phyloP scores from a whole-genome alignment of 768 basidiomycete genomes.

The Candolleomyces aberdarensis region DNA sequence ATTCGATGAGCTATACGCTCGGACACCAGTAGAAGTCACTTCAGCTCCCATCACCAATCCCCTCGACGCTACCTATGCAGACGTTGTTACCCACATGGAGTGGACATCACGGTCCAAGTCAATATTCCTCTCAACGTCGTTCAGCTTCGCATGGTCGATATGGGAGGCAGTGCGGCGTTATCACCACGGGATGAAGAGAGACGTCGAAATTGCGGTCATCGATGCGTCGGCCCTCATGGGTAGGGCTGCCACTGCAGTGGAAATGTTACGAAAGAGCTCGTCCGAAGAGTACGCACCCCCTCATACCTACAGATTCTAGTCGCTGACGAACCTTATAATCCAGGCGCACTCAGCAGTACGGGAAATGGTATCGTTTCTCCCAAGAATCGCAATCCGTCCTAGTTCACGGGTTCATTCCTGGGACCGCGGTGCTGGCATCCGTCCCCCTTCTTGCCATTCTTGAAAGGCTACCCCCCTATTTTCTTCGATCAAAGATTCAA shows the following conservation, averaged over 20 bases:
- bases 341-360: slow-evolving; percentile 61
- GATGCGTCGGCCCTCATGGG: slow-evolving; percentile 59
- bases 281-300: slow-evolving; percentile 50
- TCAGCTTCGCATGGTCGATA: slow-evolving; percentile 79
- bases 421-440: slow-evolving; percentile 63
- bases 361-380: slow-evolving; percentile 76
- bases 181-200: slow-evolving; percentile 67
- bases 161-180: slow-evolving; percentile 83
- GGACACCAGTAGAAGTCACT: slow-evolving; percentile 29
- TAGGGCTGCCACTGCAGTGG: slow-evolving; percentile 61
- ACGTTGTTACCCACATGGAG: slow-evolving; percentile 69
- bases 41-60: slow-evolving; percentile 24
- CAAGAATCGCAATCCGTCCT: slow-evolving; percentile 76
- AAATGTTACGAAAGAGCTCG: slow-evolving; percentile 52
- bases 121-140: slow-evolving; percentile 70
- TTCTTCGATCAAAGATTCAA: slow-evolving; percentile 35
- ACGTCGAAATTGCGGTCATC: slow-evolving; percentile 76
- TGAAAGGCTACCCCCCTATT: slow-evolving; percentile 71
- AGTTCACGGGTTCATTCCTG: slow-evolving; percentile 65
- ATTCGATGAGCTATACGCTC: slow-evolving; percentile 50
- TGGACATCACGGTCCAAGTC: slow-evolving; percentile 75
- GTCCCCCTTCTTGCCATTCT: slow-evolving; percentile 64
- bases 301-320: not conserved
- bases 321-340: no score
- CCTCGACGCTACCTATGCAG: slow-evolving; percentile 48